Evolutionary conservation across 257 asterid species (phyloP).

Genomic region (Solanum pennellii): DNA sequence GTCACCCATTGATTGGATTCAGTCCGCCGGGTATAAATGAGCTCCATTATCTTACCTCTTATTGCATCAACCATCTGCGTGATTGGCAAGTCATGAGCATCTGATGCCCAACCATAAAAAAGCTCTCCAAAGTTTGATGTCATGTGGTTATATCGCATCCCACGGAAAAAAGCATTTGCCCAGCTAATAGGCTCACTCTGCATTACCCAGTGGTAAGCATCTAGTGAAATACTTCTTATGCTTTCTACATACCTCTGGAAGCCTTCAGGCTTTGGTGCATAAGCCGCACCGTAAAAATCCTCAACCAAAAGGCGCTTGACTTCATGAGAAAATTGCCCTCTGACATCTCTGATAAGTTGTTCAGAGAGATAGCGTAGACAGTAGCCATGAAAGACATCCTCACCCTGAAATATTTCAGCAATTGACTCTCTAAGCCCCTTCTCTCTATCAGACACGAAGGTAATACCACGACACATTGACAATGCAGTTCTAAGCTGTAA

Average conservation of each 20-base stretch:
- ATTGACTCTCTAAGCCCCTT: slow-evolving; percentile 77
- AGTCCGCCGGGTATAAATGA: slow-evolving; percentile 41
- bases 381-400: slow-evolving; percentile 70
- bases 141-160: slow-evolving; percentile 76
- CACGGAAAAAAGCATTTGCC: slow-evolving; percentile 79
- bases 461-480: slow-evolving; percentile 46
- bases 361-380: slow-evolving; percentile 77
- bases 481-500: slow-evolving; percentile 70
- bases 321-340: slow-evolving; percentile 79
- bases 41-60: slow-evolving; percentile 56
- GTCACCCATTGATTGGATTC: slow-evolving; percentile 61
- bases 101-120: slow-evolving; percentile 81
- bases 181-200: slow-evolving; percentile 86
- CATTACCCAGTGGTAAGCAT: slow-evolving; percentile 83
- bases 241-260: slow-evolving; percentile 63
- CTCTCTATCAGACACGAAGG: slow-evolving; percentile 81
- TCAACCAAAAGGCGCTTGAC: slow-evolving; percentile 78
- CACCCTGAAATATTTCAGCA: slow-evolving; percentile 51
- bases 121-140: slow-evolving; percentile 71
- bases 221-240: slow-evolving; percentile 61
- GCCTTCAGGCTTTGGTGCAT: slow-evolving; percentile 51
- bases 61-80: slow-evolving; percentile 88
- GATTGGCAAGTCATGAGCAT: slow-evolving; percentile 85
- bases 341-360: slow-evolving; percentile 68
- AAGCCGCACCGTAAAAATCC: slow-evolving; percentile 68